Percentiles rank a stretch among this genome's conserved stretches.
phyloP scores from a whole-genome alignment of 192 early-diverging fungal genomes.

The Backusella psychrophila region DNA sequence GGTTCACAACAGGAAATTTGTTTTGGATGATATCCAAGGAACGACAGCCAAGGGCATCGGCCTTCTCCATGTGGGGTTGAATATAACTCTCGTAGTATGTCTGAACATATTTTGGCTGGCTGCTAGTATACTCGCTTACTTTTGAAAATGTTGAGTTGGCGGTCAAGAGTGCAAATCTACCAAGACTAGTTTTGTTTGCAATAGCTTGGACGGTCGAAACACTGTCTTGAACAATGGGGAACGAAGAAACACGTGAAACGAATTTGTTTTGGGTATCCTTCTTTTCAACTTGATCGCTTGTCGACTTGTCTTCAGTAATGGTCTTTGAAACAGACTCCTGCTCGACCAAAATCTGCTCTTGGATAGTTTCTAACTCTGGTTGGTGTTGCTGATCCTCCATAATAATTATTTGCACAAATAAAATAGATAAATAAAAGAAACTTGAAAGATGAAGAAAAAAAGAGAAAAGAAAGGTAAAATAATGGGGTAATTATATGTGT shows the following conservation, averaged over 20 bases:
- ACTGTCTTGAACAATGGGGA: constrained; percentile 35
- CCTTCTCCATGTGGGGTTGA: constrained; percentile 56
- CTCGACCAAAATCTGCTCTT: not conserved
- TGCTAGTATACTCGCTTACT: constrained; percentile 25
- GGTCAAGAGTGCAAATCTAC: constrained; percentile 29
- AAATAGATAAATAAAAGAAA: not conserved
- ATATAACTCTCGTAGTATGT: constrained; percentile 40
- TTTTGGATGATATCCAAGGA: constrained; percentile 65
- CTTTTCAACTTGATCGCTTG: not conserved
- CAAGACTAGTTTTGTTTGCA: constrained; percentile 29
- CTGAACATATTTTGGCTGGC: constrained; percentile 31
- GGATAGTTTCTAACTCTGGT: not conserved
- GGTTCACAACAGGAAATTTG: constrained; percentile 60
- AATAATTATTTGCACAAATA: not conserved
- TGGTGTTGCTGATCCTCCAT: constrained; percentile 4
- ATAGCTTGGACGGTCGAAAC: constrained; percentile 24
- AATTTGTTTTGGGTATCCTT: constrained; percentile 14
- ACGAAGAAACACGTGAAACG: constrained; percentile 32
- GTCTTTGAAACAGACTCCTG: not conserved
- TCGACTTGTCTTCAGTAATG: not conserved
- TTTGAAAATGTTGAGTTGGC: constrained; percentile 25
- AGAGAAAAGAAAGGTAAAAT: not conserved
- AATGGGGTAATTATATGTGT: not conserved
- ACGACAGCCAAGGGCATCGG: constrained; percentile 59
- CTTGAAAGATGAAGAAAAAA: not conserved